phyloP scores from a whole-genome alignment of 148 eudicot genomes.

The Heliosperma pusillum region DNA sequence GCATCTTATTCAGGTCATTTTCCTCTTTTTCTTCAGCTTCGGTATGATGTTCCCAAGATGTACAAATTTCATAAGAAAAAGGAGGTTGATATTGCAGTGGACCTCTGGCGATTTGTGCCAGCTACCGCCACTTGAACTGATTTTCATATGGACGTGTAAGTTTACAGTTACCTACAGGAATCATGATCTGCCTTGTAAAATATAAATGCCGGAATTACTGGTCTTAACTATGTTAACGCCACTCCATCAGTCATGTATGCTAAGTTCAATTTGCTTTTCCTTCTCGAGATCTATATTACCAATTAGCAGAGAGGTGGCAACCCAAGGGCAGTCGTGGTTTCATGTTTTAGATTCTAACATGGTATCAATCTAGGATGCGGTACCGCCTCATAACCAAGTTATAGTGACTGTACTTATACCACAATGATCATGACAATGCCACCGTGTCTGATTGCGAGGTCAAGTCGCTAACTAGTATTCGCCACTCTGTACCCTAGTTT shows the following conservation, averaged over 20 bases:
- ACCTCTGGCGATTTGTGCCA: slow-evolving; percentile 96
- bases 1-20: background rate
- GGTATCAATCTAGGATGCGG: no score
- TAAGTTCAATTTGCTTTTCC: background rate
- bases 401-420: no score
- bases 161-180: background rate
- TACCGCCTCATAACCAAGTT: no score
- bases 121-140: slow-evolving; percentile 19
- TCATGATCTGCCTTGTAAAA: background rate
- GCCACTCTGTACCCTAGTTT: no score
- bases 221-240: background rate
- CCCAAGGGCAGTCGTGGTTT: no score
- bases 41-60: slow-evolving; percentile 80
- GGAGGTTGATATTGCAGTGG: slow-evolving; percentile 94
- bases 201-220: slow-evolving; percentile 3
- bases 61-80: slow-evolving; percentile 97
- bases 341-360: no score
- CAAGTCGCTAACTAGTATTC: no score
- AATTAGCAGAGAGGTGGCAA: no score
- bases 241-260: background rate
- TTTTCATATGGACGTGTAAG: background rate
- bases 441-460: no score
- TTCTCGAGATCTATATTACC: no score
- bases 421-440: no score
- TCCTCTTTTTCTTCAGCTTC: slow-evolving; percentile 45